These are phyloP conservation scores for Diaporthe citrichinensis DNA, from an alignment of 2,329 filamentous ascomycete genomes.

Conservation along the genomic window DNA sequence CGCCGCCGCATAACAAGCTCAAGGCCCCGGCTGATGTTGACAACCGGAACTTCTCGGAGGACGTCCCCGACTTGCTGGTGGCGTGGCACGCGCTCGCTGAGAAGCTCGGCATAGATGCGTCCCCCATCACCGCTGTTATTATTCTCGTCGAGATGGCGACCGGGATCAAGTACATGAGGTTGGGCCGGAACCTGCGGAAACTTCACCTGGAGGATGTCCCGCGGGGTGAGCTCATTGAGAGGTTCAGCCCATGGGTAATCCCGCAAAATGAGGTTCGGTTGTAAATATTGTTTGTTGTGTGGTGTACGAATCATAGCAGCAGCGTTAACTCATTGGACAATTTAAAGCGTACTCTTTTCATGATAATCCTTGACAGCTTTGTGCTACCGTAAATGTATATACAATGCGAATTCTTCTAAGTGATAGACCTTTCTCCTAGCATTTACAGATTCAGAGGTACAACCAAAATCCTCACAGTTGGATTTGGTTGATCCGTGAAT, in stretches of 20 bases:
- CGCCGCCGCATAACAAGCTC: constrained; percentile 45
- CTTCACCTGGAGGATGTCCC: constrained; percentile 4
- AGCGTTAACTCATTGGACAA: background rate
- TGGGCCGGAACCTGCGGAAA: constrained; percentile 41
- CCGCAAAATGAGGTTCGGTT: constrained; percentile 6
- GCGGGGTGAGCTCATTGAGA: background rate
- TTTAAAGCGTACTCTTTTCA: background rate
- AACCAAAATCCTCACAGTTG: background rate
- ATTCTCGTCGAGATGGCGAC: constrained; percentile 44
- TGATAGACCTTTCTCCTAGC: background rate
- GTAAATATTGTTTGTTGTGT: background rate
- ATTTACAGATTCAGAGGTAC: background rate
- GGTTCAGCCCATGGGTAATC: constrained; percentile 25
- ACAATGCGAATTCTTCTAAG: too few relatives aligned
- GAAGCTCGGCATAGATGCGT: constrained; percentile 44
- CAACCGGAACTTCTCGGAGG: constrained; percentile 46
- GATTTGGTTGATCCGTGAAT: constrained; percentile 5
- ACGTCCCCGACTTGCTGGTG: constrained; percentile 45
- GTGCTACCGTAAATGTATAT: too few relatives aligned
- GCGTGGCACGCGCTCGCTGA: constrained; percentile 44
- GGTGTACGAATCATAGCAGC: background rate
- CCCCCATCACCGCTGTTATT: constrained; percentile 43
- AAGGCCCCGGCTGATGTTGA: constrained; percentile 42
- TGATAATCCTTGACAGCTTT: fast-evolving
- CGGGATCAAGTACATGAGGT: constrained; percentile 39